Conservation (phyloP, 306 rosid genomes). For the Luffa acutangula region DNA sequence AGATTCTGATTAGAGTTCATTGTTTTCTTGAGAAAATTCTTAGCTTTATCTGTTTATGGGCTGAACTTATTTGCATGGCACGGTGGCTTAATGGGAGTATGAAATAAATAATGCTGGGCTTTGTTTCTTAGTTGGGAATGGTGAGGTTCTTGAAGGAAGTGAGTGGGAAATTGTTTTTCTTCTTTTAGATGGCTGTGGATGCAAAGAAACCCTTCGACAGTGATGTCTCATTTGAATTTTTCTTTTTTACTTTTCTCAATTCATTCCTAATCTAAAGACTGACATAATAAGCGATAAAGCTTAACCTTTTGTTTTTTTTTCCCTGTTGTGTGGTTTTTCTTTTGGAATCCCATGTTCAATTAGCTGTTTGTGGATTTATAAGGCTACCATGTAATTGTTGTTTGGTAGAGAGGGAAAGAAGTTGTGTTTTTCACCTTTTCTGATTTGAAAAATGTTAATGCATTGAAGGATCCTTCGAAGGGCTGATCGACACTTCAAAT, state of each 20-base stretch:
- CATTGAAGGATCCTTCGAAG: not conserved
- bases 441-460: not conserved
- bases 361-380: not conserved
- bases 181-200: not conserved
- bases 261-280: not conserved
- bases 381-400: not conserved
- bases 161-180: not conserved
- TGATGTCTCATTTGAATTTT: not conserved
- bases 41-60: not conserved
- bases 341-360: not conserved
- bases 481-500: not conserved
- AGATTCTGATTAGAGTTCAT: not conserved
- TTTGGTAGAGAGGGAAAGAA: not conserved
- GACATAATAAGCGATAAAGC: not conserved
- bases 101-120: not conserved
- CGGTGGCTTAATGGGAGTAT: not conserved
- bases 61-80: constrained; percentile 1
- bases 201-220: not conserved
- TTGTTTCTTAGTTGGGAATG: not conserved
- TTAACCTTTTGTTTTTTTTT: not conserved
- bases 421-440: not conserved
- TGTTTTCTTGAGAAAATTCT: not conserved
- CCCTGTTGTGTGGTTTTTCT: not conserved
- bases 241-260: not conserved
- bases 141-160: not conserved